Percentiles rank a stretch among this genome's conserved stretches.
These are phyloP conservation scores for Filobasidium uniguttulatum DNA, from an alignment of 1,284 basidiomycete species.

Conservation along the genomic window DNA sequence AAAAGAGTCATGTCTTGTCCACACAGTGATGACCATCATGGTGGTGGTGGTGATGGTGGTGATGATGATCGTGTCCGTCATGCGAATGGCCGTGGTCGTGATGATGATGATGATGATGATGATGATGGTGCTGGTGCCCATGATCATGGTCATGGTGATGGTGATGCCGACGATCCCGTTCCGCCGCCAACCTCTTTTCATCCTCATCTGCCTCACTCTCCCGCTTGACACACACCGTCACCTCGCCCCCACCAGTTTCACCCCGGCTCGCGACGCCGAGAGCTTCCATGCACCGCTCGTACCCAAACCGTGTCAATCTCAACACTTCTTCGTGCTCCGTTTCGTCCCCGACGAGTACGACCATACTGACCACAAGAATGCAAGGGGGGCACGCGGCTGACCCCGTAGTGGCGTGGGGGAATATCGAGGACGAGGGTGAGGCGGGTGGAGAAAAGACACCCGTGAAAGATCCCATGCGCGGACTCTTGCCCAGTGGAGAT, in stretches of 20 bases:
- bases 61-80: conserved; percentile 2
- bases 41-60: conserved; percentile 7
- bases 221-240: conserved; percentile 25
- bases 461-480: neutral
- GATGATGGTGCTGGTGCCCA: conserved; percentile 8
- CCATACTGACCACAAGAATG: conserved; percentile 59
- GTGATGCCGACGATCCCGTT: neutral
- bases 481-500: too few relatives aligned
- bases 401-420: neutral
- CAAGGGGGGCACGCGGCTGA: neutral
- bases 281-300: conserved; percentile 21
- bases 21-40: neutral
- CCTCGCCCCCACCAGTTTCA: conserved; percentile 21
- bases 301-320: conserved; percentile 33
- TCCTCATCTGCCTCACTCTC: conserved; percentile 15
- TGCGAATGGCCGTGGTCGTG: conserved; percentile 1
- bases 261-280: conserved; percentile 17
- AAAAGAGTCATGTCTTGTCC: too few relatives aligned
- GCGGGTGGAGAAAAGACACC: neutral
- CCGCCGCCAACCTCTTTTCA: neutral
- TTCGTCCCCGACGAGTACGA: conserved; percentile 57
- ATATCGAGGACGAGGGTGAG: neutral
- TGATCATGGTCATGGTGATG: conserved; percentile 4
- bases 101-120: neutral
- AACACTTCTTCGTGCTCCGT: conserved; percentile 59